phyloP scores from a whole-genome alignment of 306 rosid species.

The Echinosophora koreensis region DNA sequence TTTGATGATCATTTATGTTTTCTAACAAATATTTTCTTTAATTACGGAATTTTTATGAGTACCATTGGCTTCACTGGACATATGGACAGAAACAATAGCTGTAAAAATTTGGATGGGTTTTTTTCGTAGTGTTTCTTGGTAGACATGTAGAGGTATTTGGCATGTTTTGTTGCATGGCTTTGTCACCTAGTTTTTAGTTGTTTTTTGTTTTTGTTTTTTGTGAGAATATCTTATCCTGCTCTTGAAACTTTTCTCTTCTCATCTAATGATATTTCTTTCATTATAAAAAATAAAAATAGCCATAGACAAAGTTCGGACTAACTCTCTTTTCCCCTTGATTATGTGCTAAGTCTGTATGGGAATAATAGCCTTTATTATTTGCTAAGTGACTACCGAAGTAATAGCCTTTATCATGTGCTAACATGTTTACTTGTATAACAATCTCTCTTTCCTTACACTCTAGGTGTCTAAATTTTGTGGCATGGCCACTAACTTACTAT shows the following conservation, averaged over 20 bases:
- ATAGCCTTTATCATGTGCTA: background rate
- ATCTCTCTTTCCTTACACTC: background rate
- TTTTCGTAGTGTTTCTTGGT: too few relatives aligned
- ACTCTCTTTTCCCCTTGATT: background rate
- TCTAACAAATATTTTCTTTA: background rate
- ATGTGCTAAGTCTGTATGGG: background rate
- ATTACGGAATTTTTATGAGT: background rate
- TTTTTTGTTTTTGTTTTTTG: too few relatives aligned
- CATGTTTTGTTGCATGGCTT: too few relatives aligned
- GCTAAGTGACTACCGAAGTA: background rate
- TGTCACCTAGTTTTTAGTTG: too few relatives aligned
- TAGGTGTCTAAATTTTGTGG: slow-evolving; percentile 24
- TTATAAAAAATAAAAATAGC: background rate
- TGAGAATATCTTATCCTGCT: too few relatives aligned
- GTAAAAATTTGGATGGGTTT: too few relatives aligned
- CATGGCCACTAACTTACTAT: slow-evolving; percentile 2
- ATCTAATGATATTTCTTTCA: too few relatives aligned
- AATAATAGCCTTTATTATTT: background rate
- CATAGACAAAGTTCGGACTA: background rate
- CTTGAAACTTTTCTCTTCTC: too few relatives aligned
- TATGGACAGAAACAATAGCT: background rate
- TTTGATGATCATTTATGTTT: slow-evolving; percentile 19
- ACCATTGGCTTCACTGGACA: background rate
- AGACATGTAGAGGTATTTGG: too few relatives aligned
- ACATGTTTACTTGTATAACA: background rate